Base-by-base conservation (phyloP, 371 early-diverging fungal species). In the Astathelohania contejeani region DNA sequence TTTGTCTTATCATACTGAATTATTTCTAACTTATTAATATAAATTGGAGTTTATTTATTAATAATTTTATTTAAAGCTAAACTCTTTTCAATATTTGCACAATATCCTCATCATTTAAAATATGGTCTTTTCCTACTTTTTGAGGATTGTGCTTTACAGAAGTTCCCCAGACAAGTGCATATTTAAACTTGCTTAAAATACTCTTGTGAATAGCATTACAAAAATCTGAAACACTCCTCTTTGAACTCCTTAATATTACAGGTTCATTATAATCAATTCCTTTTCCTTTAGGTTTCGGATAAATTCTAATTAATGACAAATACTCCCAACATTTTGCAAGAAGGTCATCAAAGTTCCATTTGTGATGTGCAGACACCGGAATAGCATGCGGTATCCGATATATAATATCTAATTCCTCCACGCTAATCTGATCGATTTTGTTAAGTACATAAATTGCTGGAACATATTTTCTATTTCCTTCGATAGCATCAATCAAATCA, bases 331-430 rank as follows among this genome's bases (percentile, higher is more conserved):
- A 49, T 18, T 81, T 88, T 44, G 86, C 86, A 56, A 94, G 71
- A 61, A 95, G 72, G 59, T 89, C 90, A 71, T 97, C 98, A 80
- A 93, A 91, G 65, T 96, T 97, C 96, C 96, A 95, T 63, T 83
- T 91, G 66, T 90, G 87, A 71, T 93, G 86, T 10, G 92, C 84
- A 58, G 85, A 86, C 60, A 97, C 83, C 43, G 96, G 94, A 29
- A 93, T 85, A 27, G 90, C 84, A 68, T 97, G 88, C 4, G 93
- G 95, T 69, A 93, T 90, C 78, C 86, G 85, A 78, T 86, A 87
- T 43, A 93, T 80, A 40, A 94, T 76, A 52, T 57, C 58, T 57
- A 46, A 55, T 71, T 92, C 91, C 73, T 95, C 93, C 62, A 93
- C 79, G 32, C 86, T 82, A 48, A 98, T 86, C 70, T 82, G 81